phyloP scores from a whole-genome alignment of 2,329 filamentous ascomycete species.

The Epichloe gansuensis region DNA sequence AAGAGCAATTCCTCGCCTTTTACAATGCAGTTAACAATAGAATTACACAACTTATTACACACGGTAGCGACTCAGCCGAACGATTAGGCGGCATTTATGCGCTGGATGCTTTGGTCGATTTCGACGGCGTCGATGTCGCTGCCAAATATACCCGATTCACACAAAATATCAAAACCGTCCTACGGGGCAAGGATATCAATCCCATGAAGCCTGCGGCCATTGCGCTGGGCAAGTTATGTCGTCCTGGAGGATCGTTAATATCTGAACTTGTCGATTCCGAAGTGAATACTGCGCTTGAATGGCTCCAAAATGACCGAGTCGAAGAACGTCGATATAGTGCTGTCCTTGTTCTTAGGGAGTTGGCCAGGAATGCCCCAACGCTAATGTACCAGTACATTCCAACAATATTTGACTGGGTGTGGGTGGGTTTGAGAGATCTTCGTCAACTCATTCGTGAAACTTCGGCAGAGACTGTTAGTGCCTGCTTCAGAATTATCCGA shows the following conservation, averaged over 20 bases:
- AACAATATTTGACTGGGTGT: slow-evolving; percentile 92
- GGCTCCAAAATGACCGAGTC: slow-evolving; percentile 87
- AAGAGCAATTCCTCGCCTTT: slow-evolving; percentile 60
- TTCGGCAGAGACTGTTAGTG: slow-evolving; percentile 83
- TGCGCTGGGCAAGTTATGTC: slow-evolving; percentile 79
- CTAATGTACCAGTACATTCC: slow-evolving; percentile 91
- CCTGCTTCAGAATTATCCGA: slow-evolving; percentile 91
- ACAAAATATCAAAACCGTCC: slow-evolving; percentile 74
- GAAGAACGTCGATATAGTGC: slow-evolving; percentile 91
- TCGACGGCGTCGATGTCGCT: slow-evolving; percentile 86
- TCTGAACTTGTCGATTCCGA: slow-evolving; percentile 94
- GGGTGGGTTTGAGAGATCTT: slow-evolving; percentile 82
- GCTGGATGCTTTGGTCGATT: slow-evolving; percentile 86
- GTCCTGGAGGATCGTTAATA: slow-evolving; percentile 84
- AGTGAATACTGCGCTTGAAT: slow-evolving; percentile 91
- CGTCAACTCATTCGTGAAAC: slow-evolving; percentile 87
- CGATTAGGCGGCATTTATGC: slow-evolving; percentile 86
- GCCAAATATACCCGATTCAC: slow-evolving; percentile 92
- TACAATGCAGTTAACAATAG: slow-evolving; percentile 45
- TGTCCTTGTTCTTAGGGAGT: slow-evolving; percentile 78
- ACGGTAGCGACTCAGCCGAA: slow-evolving; percentile 77
- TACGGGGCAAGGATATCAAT: slow-evolving; percentile 81
- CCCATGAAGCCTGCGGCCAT: slow-evolving; percentile 85
- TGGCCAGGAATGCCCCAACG: slow-evolving; percentile 86
- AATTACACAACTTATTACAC: slow-evolving; percentile 59